Base-by-base conservation (phyloP, 331 rosid species). In the Saraca asoca region DNA sequence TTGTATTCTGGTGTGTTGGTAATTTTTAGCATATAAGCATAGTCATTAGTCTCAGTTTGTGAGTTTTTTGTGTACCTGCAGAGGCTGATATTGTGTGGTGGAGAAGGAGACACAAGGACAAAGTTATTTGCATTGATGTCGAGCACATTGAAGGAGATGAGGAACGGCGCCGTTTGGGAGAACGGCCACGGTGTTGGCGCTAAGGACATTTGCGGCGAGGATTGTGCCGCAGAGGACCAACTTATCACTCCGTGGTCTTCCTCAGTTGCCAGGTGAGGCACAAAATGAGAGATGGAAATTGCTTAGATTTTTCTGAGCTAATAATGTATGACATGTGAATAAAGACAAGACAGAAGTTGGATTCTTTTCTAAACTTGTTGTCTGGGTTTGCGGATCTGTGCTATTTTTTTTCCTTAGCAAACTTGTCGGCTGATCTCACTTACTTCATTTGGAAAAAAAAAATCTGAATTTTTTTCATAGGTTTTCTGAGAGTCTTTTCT, bases 231-330 rank as follows among this genome's bases (percentile, higher is more conserved):
- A 0, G 96, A 83, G 70, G 96, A 83, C 46, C 96, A 93, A 78
- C 90, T 86, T 74, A 78, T 93, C 75, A 93, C 98, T 13, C 98
- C 98, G 12, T 88, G 97, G 97, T 75, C 82, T 64, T 81, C 82
- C 80, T 90, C 97, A 4, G 97, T 87, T 59, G 87, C 98, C 11
- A 93, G 98, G 98, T 92, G 49, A 75, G 66, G 9, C 5, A 37
- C 16, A 3, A 24, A 1, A 13, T 16, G 17, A 13, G 72, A 45
- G 9, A 2, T 38, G 18, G 12, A 6, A 31, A 15, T 46, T 29
- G 8, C 8, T 14, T 44, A 7, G 31, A 31, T 29, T 44, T n/a
- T 69, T 69, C 9, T 45, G 10, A 9, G 54, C 29, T 62, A 6
- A 20, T 39, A 10, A 12, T 53, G 38, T 19, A 7, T 42, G n/a